phyloP scores from a whole-genome alignment of 2,329 filamentous ascomycete species.

The Penicillium sp. region DNA sequence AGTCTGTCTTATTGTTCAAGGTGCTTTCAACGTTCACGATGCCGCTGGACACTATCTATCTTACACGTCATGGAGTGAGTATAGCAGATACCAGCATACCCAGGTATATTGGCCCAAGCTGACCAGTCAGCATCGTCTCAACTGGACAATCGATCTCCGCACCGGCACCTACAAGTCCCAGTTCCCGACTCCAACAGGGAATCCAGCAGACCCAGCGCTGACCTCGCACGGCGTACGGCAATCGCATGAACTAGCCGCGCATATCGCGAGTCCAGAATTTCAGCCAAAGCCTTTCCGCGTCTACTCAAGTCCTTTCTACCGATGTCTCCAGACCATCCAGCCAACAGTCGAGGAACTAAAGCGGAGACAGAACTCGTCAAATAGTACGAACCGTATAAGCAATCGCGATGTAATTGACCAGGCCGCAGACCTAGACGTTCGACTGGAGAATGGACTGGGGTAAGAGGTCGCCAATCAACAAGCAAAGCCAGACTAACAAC shows the following conservation, averaged over 20 bases:
- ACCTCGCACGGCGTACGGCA: slow-evolving; percentile 82
- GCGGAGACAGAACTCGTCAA: slow-evolving; percentile 11
- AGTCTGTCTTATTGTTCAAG: not conserved
- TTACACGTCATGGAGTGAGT: slow-evolving; percentile 69
- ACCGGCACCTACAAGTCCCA: slow-evolving; percentile 71
- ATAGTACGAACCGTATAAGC: not conserved
- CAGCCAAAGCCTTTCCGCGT: slow-evolving; percentile 48
- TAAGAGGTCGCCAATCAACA: slow-evolving; percentile 21
- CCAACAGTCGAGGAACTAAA: slow-evolving; percentile 50
- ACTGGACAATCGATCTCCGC: slow-evolving; percentile 75
- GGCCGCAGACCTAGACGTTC: slow-evolving; percentile 37
- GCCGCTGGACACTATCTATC: slow-evolving; percentile 66
- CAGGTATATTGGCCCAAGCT: not conserved
- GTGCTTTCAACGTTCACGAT: slow-evolving; percentile 38
- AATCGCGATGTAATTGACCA: slow-evolving; percentile 29
- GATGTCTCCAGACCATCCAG: slow-evolving; percentile 76
- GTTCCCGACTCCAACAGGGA: slow-evolving; percentile 76
- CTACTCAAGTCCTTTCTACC: slow-evolving; percentile 81
- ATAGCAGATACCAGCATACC: not conserved
- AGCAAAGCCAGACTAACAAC: slow-evolving; percentile 2
- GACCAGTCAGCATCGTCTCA: slow-evolving; percentile 64
- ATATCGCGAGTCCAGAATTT: slow-evolving; percentile 29
- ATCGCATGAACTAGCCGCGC: slow-evolving; percentile 63
- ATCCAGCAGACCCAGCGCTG: slow-evolving; percentile 79
- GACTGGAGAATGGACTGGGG: slow-evolving; percentile 51